Evolutionary conservation across 805 yeast species (phyloP), one percentile per base, ranked within the genome.

Genomic region (Ogataea degrootiae): DNA sequence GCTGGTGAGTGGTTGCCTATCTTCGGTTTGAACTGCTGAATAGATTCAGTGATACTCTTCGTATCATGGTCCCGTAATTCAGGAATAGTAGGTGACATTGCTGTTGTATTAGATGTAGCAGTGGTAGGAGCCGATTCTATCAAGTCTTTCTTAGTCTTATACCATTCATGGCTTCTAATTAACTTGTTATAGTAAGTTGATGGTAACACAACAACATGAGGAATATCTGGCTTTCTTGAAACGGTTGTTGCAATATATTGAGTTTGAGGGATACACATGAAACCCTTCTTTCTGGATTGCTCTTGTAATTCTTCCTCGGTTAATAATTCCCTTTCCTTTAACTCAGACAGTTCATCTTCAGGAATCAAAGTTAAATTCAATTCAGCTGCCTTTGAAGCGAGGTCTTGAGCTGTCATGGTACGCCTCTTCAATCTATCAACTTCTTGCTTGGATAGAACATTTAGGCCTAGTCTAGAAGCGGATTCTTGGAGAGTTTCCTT

Each of bases 201-300:
- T 6, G 92, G 90, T 34, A 85, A 60, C 9, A 83, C 81, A 49
- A 82, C 83, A 34, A 83, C 82, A 51, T 78, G 76, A 4, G 69
- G 64, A 12, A 72, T 63, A 53, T 83, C 87, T 4, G 86, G 80
- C 5, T 65, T 65, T 53, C 76, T 71, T 8, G 78, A 75, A 35
- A 75, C 75, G 1, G 85, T 80, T 0, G 90, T 83, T 1, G 87
- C 81, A 50, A 85, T 69, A 54, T 77, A 83, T 2, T 82, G 70
- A n/a, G 73, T 61, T 43, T 71, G 72, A 1, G 92, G 87, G 37
- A 86, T 71, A 43, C 80, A 72, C 54, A 84, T 58, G 42, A 76
- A 56, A 3, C 82, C 83, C 43, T 69, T 60, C 14, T 66, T 58
- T 43, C 66, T 70, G 5, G 84, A 85, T 6, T 65, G 65, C 0